Percentiles rank a stretch among this genome's conserved stretches.
phyloP scores from a whole-genome alignment of 2,329 filamentous ascomycete genomes.

The Coniochaeta sp. region DNA sequence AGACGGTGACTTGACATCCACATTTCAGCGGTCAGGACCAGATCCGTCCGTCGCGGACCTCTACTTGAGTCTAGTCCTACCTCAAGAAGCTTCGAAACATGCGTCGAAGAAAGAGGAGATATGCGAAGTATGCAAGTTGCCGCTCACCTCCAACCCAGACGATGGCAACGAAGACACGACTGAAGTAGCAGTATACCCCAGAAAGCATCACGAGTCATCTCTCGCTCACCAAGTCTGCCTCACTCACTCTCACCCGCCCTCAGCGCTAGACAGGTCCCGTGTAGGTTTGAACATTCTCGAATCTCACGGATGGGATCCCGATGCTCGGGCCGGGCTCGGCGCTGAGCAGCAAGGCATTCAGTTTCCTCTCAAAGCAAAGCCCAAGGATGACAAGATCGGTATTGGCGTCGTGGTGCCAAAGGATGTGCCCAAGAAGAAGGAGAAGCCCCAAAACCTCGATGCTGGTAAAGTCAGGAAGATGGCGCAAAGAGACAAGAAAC shows the following conservation, averaged over 20 bases:
- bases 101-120: conserved; percentile 7
- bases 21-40: conserved; percentile 6
- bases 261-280: conserved; percentile 59
- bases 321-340: conserved; percentile 65
- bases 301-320: conserved; percentile 67
- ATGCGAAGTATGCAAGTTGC: conserved; percentile 56
- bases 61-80: conserved; percentile 62
- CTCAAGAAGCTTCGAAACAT: conserved; percentile 21
- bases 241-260: conserved; percentile 63
- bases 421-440: conserved; percentile 29
- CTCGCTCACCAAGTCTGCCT: conserved; percentile 67
- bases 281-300: conserved; percentile 62
- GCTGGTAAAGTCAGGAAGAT: conserved; percentile 62
- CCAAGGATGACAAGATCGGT: conserved; percentile 70
- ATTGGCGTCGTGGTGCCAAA: conserved; percentile 49
- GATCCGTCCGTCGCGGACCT: conserved; percentile 41
- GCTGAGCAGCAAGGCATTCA: conserved; percentile 62
- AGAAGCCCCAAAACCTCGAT: conserved; percentile 47
- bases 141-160: conserved; percentile 23
- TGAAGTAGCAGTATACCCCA: conserved; percentile 11
- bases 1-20: conserved; percentile 24
- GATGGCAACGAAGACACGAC: conserved; percentile 11
- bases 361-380: conserved; percentile 63
- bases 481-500: conserved; percentile 54
- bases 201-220: conserved; percentile 45